phyloP scores from a whole-genome alignment of 228 moss, liverwort and hornwort genomes.

The Sphagnum fallax region DNA sequence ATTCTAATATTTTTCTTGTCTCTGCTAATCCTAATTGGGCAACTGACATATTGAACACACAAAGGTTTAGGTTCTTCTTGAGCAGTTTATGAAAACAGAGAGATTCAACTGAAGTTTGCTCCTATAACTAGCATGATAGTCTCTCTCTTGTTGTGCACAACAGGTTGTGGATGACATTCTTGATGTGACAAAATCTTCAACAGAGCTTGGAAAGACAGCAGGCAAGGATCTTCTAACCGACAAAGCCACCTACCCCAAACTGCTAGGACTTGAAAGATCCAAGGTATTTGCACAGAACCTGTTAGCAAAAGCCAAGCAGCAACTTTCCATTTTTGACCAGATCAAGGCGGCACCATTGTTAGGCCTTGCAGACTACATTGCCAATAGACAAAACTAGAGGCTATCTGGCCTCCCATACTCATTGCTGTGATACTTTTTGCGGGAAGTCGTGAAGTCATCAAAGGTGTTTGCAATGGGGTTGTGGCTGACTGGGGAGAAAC shows the following conservation, averaged over 20 bases:
- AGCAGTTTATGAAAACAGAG: too few species aligned
- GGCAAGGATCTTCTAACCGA: slow-evolving; percentile 69
- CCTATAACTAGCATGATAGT: too few species aligned
- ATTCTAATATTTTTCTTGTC: too few species aligned
- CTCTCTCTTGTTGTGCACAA: neutral
- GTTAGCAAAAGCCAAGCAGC: slow-evolving; percentile 53
- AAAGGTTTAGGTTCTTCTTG: too few species aligned
- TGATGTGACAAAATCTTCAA: slow-evolving; percentile 73
- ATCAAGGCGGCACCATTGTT: slow-evolving; percentile 62
- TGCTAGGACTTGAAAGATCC: slow-evolving; percentile 64
- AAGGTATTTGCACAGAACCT: slow-evolving; percentile 56
- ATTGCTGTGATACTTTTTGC: too few species aligned
- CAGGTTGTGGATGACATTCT: slow-evolving; percentile 88
- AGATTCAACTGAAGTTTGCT: too few species aligned
- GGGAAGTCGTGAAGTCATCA: too few species aligned
- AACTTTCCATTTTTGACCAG: slow-evolving; percentile 66
- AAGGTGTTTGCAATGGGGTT: too few species aligned
- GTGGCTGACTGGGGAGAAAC: too few species aligned
- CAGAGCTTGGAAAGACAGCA: slow-evolving; percentile 79
- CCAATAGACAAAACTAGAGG: slow-evolving; percentile 49
- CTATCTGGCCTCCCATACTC: too few species aligned
- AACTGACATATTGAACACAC: too few species aligned
- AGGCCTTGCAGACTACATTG: slow-evolving; percentile 72
- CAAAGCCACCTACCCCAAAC: slow-evolving; percentile 78
- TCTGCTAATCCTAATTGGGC: too few species aligned